These are phyloP conservation scores for Ammopiptanthus mongolicus DNA, from an alignment of 306 rosid genomes.

Conservation along the genomic window DNA sequence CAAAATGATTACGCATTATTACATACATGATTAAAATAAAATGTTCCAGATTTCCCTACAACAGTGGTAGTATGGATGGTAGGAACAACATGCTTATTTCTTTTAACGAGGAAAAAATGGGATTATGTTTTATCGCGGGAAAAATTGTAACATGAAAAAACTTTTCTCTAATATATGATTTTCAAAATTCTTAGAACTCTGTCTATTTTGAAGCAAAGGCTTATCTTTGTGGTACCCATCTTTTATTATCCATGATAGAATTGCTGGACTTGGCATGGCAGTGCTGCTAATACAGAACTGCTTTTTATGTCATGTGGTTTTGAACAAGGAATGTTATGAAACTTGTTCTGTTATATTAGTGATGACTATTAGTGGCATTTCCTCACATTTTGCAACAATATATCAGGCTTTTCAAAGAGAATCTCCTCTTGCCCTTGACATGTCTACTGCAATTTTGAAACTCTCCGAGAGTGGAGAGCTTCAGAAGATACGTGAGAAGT, in stretches of 20 bases:
- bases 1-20: background rate
- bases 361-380: background rate
- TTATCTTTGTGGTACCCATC: background rate
- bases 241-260: background rate
- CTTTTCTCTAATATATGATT: conserved; percentile 3
- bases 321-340: background rate
- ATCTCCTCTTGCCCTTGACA: conserved; percentile 85
- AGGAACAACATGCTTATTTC: background rate
- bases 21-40: background rate
- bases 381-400: conserved; percentile 25
- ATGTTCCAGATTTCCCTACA: background rate
- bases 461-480: conserved; percentile 79
- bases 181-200: background rate
- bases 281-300: background rate
- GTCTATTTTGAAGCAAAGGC: background rate
- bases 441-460: conserved; percentile 83
- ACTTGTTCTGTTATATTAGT: background rate
- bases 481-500: conserved; percentile 53
- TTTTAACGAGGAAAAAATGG: background rate
- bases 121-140: background rate
- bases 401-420: conserved; percentile 80
- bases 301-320: background rate
- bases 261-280: background rate
- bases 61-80: background rate
- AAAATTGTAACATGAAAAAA: background rate